These are phyloP conservation scores for Rosa rugosa DNA, from an alignment of 306 rosid genomes.

Conservation along the genomic window DNA sequence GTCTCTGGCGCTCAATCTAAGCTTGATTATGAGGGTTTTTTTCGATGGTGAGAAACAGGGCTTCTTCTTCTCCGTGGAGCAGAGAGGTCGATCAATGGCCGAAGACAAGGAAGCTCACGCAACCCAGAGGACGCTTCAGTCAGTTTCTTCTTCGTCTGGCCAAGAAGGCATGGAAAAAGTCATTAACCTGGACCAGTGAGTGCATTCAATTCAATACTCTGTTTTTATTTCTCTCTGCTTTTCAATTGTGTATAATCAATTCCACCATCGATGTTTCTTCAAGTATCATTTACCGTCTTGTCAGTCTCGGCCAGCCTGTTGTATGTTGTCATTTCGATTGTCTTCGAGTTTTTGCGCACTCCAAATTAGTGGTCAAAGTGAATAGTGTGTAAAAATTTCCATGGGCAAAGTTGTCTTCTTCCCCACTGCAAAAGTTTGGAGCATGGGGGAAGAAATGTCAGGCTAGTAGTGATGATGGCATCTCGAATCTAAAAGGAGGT, in stretches of 20 bases:
- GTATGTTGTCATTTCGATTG: not conserved
- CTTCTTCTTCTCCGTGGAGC: constrained; percentile 3
- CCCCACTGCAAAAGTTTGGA: not conserved
- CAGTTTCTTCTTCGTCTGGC: constrained; percentile 30
- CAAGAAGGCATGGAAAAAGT: constrained; percentile 39
- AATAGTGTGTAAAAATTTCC: not conserved
- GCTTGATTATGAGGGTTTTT: constrained; percentile 46
- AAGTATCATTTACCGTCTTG: constrained; percentile 13
- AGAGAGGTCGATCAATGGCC: constrained; percentile 25
- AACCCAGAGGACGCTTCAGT: constrained; percentile 33
- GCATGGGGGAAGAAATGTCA: not conserved
- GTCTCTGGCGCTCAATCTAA: constrained; percentile 68
- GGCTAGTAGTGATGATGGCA: constrained; percentile 15
- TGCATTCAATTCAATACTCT: constrained; percentile 12
- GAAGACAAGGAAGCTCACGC: constrained; percentile 15
- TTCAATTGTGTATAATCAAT: not conserved
- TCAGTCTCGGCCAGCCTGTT: not conserved
- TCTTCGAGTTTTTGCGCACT: not conserved
- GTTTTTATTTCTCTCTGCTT: not conserved
- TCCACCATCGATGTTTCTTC: constrained; percentile 17
- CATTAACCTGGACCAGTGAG: constrained; percentile 81
- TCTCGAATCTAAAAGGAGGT: constrained; percentile 1
- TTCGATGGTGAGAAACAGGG: constrained; percentile 32
- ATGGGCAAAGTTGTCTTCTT: constrained; percentile 20
- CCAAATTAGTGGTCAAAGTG: not conserved